Percentiles rank a stretch among this genome's conserved stretches.
Evolutionary conservation across 306 rosid species (phyloP).

Genomic region (Begonia loranthoides): DNA sequence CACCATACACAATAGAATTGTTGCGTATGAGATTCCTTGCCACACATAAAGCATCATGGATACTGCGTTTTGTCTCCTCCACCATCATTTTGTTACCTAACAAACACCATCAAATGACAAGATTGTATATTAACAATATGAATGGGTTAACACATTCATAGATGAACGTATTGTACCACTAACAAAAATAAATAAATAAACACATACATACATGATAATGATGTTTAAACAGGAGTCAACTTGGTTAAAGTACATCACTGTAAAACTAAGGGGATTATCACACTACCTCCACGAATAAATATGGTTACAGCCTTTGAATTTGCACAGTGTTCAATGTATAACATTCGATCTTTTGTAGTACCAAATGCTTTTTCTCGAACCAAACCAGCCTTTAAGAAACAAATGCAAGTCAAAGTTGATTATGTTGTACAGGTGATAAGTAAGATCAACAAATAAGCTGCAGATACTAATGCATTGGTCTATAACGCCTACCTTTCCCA

Average conservation of each 20-base stretch:
- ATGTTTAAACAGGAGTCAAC: too few relatives aligned
- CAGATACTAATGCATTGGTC: not conserved
- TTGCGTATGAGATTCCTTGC: conserved; percentile 97
- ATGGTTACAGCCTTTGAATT: conserved; percentile 90
- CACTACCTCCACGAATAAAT: conserved; percentile 81
- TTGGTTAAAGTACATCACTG: not conserved
- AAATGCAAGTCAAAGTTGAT: conserved; percentile 1
- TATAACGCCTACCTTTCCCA: conserved; percentile 55
- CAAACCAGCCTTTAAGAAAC: conserved; percentile 58
- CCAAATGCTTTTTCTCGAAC: conserved; percentile 94
- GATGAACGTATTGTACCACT: too few relatives aligned
- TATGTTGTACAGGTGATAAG: not conserved
- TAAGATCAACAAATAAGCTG: not conserved
- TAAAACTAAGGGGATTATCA: not conserved
- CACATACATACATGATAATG: too few relatives aligned
- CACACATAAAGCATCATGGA: conserved; percentile 92
- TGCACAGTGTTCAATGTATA: conserved; percentile 96
- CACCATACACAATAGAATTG: conserved; percentile 95
- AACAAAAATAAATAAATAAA: too few relatives aligned
- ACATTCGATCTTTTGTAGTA: conserved; percentile 92
- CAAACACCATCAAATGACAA: conserved; percentile 12
- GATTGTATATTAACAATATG: not conserved
- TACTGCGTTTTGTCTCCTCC: conserved; percentile 96
- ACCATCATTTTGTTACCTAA: conserved; percentile 95
- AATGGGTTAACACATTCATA: not conserved